These are phyloP conservation scores for Selenicereus undatus DNA, from an alignment of 148 eudicot genomes.

Conservation along the genomic window DNA sequence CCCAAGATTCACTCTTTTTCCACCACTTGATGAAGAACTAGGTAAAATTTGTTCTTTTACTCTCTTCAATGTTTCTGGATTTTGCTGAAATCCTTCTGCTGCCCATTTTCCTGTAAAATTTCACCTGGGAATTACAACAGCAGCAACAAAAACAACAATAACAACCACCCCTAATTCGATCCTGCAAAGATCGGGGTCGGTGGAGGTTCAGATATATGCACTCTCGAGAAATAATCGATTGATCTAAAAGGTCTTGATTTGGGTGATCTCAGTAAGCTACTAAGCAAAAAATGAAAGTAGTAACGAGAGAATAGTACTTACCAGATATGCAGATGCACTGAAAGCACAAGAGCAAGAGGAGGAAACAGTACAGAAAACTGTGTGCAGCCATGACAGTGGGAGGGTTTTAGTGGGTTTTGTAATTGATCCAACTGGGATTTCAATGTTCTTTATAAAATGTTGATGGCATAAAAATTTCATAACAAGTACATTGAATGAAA, in stretches of 20 bases:
- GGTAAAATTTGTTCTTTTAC: slow-evolving; percentile 17
- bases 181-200: neutral
- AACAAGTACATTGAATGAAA: slow-evolving; percentile 11
- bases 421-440: slow-evolving; percentile 21
- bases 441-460: slow-evolving; percentile 17
- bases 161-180: neutral
- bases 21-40: slow-evolving; percentile 19
- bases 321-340: slow-evolving; percentile 46
- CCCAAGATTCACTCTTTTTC: slow-evolving; percentile 28
- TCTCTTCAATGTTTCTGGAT: slow-evolving; percentile 5
- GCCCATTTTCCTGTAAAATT: slow-evolving; percentile 26
- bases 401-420: slow-evolving; percentile 26
- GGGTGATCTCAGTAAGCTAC: neutral
- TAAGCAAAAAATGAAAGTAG: neutral
- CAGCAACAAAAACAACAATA: neutral
- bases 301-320: slow-evolving; percentile 20
- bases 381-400: slow-evolving; percentile 40
- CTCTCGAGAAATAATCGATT: neutral
- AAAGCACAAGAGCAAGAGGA: slow-evolving; percentile 32
- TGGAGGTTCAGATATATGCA: slow-evolving; percentile 16
- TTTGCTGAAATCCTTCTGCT: slow-evolving; percentile 1
- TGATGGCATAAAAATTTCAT: neutral
- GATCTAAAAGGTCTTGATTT: neutral
- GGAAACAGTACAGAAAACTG: slow-evolving; percentile 27
- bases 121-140: slow-evolving; percentile 1